Conservation (phyloP, 768 basidiomycete species). For the Kwoniella heveanensis region DNA sequence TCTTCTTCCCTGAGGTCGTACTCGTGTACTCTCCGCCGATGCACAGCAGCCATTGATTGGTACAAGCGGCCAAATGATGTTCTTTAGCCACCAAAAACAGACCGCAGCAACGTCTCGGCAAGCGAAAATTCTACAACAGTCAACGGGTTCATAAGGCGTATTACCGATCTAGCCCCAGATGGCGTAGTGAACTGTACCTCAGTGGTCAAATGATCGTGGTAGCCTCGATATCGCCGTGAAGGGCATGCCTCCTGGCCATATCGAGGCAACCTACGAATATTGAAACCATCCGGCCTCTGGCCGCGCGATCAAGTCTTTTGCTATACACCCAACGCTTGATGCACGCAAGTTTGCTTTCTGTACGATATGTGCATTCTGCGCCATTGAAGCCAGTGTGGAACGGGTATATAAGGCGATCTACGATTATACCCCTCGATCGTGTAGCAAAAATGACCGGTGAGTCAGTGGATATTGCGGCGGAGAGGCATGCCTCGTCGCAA, state of each 20-base stretch:
- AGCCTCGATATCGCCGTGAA: not conserved
- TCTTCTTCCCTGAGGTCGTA: too few relatives aligned
- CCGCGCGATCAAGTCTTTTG: constrained; percentile 1
- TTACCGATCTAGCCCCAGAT: not conserved
- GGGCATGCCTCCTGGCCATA: not conserved
- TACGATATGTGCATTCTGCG: too few relatives aligned
- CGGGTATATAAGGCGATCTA: not conserved
- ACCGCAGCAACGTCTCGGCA: too few relatives aligned
- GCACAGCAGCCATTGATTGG: too few relatives aligned
- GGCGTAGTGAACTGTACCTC: not conserved
- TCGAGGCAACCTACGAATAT: too few relatives aligned
- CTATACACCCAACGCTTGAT: not conserved
- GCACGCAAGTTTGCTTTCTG: not conserved
- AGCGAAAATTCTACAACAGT: not conserved
- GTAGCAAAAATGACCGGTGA: not conserved
- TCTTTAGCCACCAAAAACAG: too few relatives aligned
- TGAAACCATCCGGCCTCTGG: not conserved
- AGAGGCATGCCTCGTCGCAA: not conserved
- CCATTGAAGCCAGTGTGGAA: not conserved
- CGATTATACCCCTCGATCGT: not conserved
- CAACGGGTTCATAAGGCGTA: not conserved
- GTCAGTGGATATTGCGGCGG: not conserved
- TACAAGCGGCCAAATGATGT: too few relatives aligned
- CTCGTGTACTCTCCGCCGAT: too few relatives aligned
- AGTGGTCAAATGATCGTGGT: not conserved